These are phyloP conservation scores for Globisporangium irregulare DNA, from an alignment of 352 stramenopile species.

Conservation along the genomic window DNA sequence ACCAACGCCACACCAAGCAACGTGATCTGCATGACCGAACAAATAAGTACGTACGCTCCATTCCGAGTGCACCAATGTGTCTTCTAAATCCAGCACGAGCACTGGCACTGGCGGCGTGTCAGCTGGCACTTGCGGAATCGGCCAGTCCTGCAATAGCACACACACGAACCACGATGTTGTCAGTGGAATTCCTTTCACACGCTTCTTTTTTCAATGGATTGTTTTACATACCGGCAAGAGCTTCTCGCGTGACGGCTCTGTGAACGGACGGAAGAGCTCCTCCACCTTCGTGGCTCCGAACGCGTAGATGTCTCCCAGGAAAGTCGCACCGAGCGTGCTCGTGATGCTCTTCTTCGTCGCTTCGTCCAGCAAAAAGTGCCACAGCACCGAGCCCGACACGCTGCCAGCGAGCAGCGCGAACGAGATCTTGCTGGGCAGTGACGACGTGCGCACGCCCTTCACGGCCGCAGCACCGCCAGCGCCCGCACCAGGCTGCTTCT, in stretches of 20 bases:
- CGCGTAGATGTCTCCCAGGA: slow-evolving; percentile 64
- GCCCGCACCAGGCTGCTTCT: slow-evolving; percentile 27
- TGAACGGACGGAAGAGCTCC: slow-evolving; percentile 72
- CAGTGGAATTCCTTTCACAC: not conserved
- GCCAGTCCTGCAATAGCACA: slow-evolving; percentile 54
- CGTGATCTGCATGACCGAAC: not conserved
- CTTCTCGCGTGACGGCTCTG: slow-evolving; percentile 77
- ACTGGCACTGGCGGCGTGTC: slow-evolving; percentile 76
- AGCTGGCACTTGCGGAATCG: slow-evolving; percentile 73
- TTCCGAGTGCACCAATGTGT: slow-evolving; percentile 86
- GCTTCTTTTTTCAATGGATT: not conserved
- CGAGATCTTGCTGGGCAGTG: slow-evolving; percentile 70
- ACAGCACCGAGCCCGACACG: slow-evolving; percentile 60
- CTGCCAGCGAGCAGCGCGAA: slow-evolving; percentile 59
- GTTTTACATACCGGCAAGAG: slow-evolving; percentile 49
- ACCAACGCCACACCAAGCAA: not conserved
- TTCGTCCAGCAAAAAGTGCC: slow-evolving; percentile 76
- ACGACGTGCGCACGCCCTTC: slow-evolving; percentile 68
- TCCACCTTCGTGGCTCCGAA: slow-evolving; percentile 60
- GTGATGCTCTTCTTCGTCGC: slow-evolving; percentile 39
- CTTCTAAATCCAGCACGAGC: slow-evolving; percentile 83
- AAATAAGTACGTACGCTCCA: slow-evolving; percentile 72
- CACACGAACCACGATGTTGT: not conserved
- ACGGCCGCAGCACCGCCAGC: slow-evolving; percentile 13
- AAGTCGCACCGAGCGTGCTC: slow-evolving; percentile 48